Evolutionary conservation across 352 stramenopile genomes (phyloP).

Genomic region (Phytopythium cucurbitacearum): DNA sequence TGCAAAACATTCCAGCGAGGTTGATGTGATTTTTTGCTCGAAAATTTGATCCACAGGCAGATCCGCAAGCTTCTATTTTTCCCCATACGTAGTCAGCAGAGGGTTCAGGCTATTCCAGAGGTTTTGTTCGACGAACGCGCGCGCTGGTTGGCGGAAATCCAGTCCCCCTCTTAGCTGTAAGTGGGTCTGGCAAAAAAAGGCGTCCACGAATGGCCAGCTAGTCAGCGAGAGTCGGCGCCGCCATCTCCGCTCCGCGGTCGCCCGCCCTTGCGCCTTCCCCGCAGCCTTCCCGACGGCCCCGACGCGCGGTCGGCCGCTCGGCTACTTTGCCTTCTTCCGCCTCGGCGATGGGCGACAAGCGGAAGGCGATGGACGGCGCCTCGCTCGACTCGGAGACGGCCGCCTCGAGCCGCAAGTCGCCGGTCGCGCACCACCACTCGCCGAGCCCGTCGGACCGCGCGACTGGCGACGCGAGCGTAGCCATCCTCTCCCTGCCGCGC

Average conservation of each 20-base stretch:
- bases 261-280: too few species aligned
- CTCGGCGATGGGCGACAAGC: neutral
- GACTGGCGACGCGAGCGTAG: neutral
- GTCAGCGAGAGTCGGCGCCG: too few species aligned
- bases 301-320: neutral
- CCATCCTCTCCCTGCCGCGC: constrained; percentile 25
- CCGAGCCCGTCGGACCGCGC: too few species aligned
- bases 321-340: neutral
- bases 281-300: too few species aligned
- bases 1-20: too few species aligned
- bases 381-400: neutral
- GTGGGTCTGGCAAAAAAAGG: neutral
- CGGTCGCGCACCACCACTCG: too few species aligned
- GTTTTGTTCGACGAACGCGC: neutral
- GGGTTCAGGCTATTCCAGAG: constrained; percentile 1
- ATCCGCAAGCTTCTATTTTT: too few species aligned
- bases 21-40: neutral
- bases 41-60: neutral
- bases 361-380: neutral
- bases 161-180: too few species aligned
- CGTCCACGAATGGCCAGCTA: too few species aligned
- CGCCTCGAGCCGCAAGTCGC: neutral
- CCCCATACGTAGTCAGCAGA: too few species aligned
- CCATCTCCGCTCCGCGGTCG: too few species aligned
- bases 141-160: neutral